These are phyloP conservation scores for Escovopsis sp. DNA, from an alignment of 2,329 filamentous ascomycete genomes.

Conservation along the genomic window DNA sequence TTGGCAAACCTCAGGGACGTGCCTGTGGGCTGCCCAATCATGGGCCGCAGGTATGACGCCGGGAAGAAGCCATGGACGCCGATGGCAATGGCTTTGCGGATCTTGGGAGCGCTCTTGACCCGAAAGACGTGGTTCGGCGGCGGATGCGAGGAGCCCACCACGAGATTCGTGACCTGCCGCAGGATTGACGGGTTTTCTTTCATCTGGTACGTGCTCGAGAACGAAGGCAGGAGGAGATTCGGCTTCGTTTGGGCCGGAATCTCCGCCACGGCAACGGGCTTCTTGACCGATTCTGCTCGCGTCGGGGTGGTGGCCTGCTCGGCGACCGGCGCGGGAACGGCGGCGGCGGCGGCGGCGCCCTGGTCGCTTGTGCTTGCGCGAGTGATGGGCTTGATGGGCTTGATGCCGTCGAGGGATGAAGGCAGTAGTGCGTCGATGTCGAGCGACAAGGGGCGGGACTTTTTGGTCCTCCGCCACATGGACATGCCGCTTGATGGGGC, in stretches of 20 bases:
- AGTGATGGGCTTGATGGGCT: slow-evolving; percentile 2
- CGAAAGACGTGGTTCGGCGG: slow-evolving; percentile 59
- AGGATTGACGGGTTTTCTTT: slow-evolving; percentile 55
- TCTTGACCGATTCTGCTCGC: slow-evolving; percentile 6
- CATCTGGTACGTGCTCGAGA: slow-evolving; percentile 51
- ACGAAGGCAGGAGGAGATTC: slow-evolving; percentile 57
- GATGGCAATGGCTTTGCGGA: slow-evolving; percentile 81
- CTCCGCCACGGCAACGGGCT: slow-evolving; percentile 10
- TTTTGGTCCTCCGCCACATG: slow-evolving; percentile 29
- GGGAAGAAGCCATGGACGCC: slow-evolving; percentile 93
- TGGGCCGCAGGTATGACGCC: slow-evolving; percentile 68
- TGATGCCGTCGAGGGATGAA: slow-evolving; percentile 7
- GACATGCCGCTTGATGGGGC: slow-evolving; percentile 12
- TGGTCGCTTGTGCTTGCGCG: not conserved
- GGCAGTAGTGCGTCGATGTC: slow-evolving; percentile 27
- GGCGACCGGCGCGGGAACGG: not conserved
- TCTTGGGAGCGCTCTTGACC: slow-evolving; percentile 50
- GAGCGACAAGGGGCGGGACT: slow-evolving; percentile 31
- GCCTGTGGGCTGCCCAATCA: slow-evolving; percentile 88
- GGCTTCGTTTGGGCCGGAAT: slow-evolving; percentile 20
- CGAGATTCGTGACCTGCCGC: slow-evolving; percentile 46
- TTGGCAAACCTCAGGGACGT: slow-evolving; percentile 90
- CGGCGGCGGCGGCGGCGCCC: not conserved
- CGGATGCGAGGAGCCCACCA: slow-evolving; percentile 40
- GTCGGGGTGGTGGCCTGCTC: slow-evolving; percentile 4